A percentile compares a stretch with the other conserved stretches of the same genome.
phyloP scores from a whole-genome alignment of 2,329 filamentous ascomycete species.

The Juglanconis sp. region DNA sequence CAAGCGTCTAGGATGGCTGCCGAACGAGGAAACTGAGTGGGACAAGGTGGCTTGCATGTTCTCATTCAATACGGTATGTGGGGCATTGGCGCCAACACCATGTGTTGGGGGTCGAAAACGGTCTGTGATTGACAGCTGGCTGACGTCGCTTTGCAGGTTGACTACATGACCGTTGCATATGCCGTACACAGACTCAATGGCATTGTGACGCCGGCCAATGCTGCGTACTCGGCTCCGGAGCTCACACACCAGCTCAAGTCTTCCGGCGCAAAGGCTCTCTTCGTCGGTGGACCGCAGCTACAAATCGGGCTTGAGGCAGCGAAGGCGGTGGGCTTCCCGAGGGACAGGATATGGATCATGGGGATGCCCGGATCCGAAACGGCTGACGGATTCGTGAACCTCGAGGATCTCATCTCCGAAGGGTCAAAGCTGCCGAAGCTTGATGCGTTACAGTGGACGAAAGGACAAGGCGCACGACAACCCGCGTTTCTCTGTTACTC shows the following conservation, averaged over 20 bases:
- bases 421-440: slow-evolving; percentile 54
- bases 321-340: slow-evolving; percentile 58
- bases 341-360: slow-evolving; percentile 65
- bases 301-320: slow-evolving; percentile 63
- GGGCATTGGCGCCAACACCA: neutral
- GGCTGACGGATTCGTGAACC: slow-evolving; percentile 55
- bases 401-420: slow-evolving; percentile 62
- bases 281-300: slow-evolving; percentile 68
- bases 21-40: slow-evolving; percentile 71
- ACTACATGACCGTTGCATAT: slow-evolving; percentile 70
- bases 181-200: slow-evolving; percentile 73
- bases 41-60: slow-evolving; percentile 77
- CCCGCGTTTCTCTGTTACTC: slow-evolving; percentile 78
- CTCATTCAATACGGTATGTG: slow-evolving; percentile 71
- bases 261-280: slow-evolving; percentile 65
- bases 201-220: slow-evolving; percentile 71
- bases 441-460: slow-evolving; percentile 55
- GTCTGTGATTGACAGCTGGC: neutral
- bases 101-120: neutral
- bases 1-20: slow-evolving; percentile 68
- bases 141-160: slow-evolving; percentile 49
- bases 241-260: slow-evolving; percentile 70
- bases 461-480: slow-evolving; percentile 64
- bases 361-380: slow-evolving; percentile 59
- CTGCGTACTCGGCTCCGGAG: slow-evolving; percentile 67